phyloP scores from a whole-genome alignment of 306 rosid genomes.

The Rosa persica region DNA sequence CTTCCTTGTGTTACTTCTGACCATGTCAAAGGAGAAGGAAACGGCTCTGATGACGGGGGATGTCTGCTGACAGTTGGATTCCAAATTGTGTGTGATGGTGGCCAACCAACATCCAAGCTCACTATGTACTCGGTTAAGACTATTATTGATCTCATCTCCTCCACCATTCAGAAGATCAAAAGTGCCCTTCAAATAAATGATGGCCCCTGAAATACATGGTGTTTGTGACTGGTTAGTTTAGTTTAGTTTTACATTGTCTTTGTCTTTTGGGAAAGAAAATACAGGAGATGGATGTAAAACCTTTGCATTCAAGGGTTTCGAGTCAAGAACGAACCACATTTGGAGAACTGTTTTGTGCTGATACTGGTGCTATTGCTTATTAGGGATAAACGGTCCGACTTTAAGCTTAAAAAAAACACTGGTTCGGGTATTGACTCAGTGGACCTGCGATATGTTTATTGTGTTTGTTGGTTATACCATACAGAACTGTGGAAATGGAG shows the following conservation, averaged over 20 bases:
- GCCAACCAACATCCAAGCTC: constrained; percentile 47
- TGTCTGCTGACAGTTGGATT: constrained; percentile 66
- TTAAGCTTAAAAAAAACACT: neutral
- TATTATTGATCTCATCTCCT: constrained; percentile 47
- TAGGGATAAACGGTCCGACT: neutral
- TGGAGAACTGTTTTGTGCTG: neutral
- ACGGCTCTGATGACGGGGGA: constrained; percentile 29
- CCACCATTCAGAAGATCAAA: constrained; percentile 71
- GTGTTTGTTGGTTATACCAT: constrained; percentile 12
- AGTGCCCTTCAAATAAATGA: constrained; percentile 45
- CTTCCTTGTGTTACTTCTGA: constrained; percentile 44
- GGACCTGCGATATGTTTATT: constrained; percentile 34
- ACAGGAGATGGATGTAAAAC: constrained; percentile 22
- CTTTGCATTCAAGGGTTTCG: constrained; percentile 48
- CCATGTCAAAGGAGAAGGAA: constrained; percentile 22
- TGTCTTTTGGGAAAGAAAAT: constrained; percentile 8
- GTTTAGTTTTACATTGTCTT: constrained; percentile 17
- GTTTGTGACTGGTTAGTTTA: neutral
- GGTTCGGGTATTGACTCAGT: constrained; percentile 96
- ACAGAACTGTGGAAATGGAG: neutral
- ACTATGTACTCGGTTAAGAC: constrained; percentile 64
- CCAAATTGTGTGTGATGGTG: constrained; percentile 52
- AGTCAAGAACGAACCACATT: constrained; percentile 96
- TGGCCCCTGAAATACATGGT: neutral
- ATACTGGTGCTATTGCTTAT: neutral